Base-by-base conservation (phyloP, 208 protist genomes). In the Leishmania amazonensis region DNA sequence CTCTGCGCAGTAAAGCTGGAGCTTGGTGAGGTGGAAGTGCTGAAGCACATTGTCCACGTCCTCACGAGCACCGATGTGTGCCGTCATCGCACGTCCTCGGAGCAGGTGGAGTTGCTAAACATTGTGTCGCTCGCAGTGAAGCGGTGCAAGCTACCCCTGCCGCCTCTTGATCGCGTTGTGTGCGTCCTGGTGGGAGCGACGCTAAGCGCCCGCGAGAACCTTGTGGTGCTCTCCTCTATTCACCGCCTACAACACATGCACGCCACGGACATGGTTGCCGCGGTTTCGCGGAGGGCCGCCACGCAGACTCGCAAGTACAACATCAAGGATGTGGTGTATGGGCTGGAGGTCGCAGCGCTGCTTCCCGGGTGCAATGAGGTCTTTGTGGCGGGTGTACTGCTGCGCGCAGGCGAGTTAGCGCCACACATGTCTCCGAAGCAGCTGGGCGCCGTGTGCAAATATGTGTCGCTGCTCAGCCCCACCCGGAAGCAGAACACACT, bases 361-460 rank as follows among this genome's bases (percentile, higher is more conserved):
- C 80, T 96, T 15, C 79, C 86, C 21, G 83, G 79, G 28, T 94
- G 89, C 76, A 81, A 89, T 72, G 89, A 90, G 49, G 58, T 79
- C 21, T 98, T 90, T 75, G 85, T 85, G 51, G 85, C 79, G 0
- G 89, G 90, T 24, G 81, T 93, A 62, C 80, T 98, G 47, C 64
- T 85, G 47, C 90, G 89, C 11, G 93, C 90, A 60, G 83, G 83
- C 8, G 79, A 42, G 19, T 75, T 96, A 28, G 70, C 82, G 1
- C 83, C 90, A 4, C 31, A 53, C 38, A 90, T 96, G 86, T 81
- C 79, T 3, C 67, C 91, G 1, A 60, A 76, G 28, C 78, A 94
- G 47, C 73, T 98, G 5, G 93, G 93, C 4, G 83, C 88, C 31
- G 84, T 93, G 31, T 93, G 90, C 80, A 96, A 96, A 86, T 96